These are phyloP conservation scores for Sarcomyxa edulis DNA, from an alignment of 768 basidiomycete species.

Conservation along the genomic window DNA sequence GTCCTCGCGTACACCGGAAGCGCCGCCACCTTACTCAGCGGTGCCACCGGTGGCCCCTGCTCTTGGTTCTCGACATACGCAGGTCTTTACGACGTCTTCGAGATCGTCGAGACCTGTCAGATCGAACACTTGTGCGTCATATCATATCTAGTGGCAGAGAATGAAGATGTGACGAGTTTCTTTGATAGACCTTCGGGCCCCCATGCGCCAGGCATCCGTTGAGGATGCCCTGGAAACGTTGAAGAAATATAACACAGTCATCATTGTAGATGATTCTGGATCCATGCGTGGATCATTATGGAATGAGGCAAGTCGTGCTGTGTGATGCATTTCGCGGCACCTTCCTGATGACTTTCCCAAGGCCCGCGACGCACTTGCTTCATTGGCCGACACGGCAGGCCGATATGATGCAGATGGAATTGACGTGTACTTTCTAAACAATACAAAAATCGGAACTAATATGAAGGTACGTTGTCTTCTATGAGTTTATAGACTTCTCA, in stretches of 20 bases:
- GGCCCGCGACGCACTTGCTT: constrained; percentile 41
- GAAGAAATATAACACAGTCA: constrained; percentile 46
- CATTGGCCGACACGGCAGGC: constrained; percentile 42
- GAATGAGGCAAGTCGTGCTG: constrained; percentile 30
- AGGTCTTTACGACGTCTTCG: neutral
- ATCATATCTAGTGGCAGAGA: neutral
- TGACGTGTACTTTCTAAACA: constrained; percentile 59
- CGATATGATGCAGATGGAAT: constrained; percentile 54
- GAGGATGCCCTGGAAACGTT: constrained; percentile 31
- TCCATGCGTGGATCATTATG: constrained; percentile 50
- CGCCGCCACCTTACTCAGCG: constrained; percentile 7
- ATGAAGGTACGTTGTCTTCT: constrained; percentile 27
- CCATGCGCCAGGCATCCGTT: constrained; percentile 8
- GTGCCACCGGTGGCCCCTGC: constrained; percentile 1
- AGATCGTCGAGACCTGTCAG: neutral
- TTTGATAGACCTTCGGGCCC: constrained; percentile 6
- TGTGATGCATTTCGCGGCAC: constrained; percentile 1
- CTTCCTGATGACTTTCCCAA: constrained; percentile 12
- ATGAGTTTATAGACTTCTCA: too few species aligned
- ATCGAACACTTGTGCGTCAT: constrained; percentile 3
- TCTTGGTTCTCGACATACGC: neutral
- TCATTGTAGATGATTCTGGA: constrained; percentile 56
- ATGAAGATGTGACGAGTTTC: neutral
- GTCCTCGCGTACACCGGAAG: neutral
- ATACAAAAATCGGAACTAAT: constrained; percentile 21